Evolutionary conservation across 192 early-diverging fungal species (phyloP).

Genomic region (Rhizophlyctis rosea): DNA sequence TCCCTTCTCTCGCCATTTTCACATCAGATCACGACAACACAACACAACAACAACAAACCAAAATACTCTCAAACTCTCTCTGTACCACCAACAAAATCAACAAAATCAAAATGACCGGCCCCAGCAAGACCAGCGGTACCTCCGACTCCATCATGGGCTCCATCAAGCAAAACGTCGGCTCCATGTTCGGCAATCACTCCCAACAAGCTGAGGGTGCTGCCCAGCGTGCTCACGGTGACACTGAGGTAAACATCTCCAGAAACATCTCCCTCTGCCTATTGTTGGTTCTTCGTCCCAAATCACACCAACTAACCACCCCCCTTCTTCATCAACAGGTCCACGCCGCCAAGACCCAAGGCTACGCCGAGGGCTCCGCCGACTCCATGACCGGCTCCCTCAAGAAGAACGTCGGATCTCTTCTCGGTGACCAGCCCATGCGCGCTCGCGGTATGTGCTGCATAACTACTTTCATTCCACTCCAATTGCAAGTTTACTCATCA

Average conservation of each 20-base stretch:
- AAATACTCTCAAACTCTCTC: neutral
- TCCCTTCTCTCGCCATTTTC: no score
- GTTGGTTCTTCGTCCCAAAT: neutral
- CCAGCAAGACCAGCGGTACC: constrained; percentile 10
- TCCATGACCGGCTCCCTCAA: constrained; percentile 26
- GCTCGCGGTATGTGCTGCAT: no score
- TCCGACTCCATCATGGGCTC: constrained; percentile 15
- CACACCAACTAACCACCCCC: no score
- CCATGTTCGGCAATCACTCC: constrained; percentile 13
- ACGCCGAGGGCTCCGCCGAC: constrained; percentile 12
- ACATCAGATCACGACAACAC: no score
- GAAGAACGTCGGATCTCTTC: constrained; percentile 31
- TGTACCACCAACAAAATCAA: neutral
- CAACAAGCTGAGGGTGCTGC: constrained; percentile 20
- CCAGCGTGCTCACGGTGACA: constrained; percentile 21
- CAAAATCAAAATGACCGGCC: constrained; percentile 8
- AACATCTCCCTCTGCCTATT: no score
- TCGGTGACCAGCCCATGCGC: constrained; percentile 27
- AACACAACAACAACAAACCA: neutral
- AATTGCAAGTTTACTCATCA: no score
- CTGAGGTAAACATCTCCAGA: constrained; percentile 13
- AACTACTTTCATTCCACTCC: no score
- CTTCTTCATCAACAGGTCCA: constrained; percentile 2
- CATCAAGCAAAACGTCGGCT: constrained; percentile 29
- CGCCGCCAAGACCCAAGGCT: constrained; percentile 10